Percentiles rank a stretch among this genome's conserved stretches.
Conservation (phyloP, 345 rosid species). For the Eucalyptus marginata region DNA sequence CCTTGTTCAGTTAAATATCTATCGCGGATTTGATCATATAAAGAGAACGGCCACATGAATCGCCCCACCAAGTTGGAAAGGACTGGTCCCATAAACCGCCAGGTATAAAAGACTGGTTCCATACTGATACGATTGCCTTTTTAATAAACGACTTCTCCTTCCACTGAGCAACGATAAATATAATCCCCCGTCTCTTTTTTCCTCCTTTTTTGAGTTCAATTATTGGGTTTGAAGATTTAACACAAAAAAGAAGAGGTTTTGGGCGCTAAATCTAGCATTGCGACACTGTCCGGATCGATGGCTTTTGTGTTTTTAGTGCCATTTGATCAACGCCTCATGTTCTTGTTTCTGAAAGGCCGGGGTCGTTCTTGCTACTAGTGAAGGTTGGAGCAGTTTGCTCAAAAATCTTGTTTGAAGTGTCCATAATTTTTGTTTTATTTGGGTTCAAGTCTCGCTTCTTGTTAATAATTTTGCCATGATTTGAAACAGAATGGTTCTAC, state of each 20-base stretch:
- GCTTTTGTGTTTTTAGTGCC: slow-evolving; percentile 6
- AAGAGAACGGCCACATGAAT: not conserved
- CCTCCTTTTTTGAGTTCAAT: not conserved
- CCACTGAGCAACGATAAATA: slow-evolving; percentile 53
- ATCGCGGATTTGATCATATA: not conserved
- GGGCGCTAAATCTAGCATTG: slow-evolving; percentile 39
- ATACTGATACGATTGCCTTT: no score
- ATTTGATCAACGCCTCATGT: slow-evolving; percentile 55
- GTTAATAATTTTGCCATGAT: not conserved
- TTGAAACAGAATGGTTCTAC: not conserved
- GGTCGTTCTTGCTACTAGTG: not conserved
- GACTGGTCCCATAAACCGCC: not conserved
- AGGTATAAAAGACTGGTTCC: not conserved
- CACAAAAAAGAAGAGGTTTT: not conserved
- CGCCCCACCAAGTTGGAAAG: not conserved
- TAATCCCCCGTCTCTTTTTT: not conserved
- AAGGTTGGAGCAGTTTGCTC: not conserved
- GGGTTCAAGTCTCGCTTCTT: not conserved
- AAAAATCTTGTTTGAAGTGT: not conserved
- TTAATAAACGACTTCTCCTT: slow-evolving; percentile 61
- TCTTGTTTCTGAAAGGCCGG: not conserved
- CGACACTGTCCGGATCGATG: slow-evolving; percentile 60
- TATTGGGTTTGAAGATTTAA: not conserved
- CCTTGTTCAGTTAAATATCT: not conserved
- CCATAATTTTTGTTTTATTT: not conserved